phyloP scores from a whole-genome alignment of 352 stramenopile genomes.

The Pythium pectinolyticum region DNA sequence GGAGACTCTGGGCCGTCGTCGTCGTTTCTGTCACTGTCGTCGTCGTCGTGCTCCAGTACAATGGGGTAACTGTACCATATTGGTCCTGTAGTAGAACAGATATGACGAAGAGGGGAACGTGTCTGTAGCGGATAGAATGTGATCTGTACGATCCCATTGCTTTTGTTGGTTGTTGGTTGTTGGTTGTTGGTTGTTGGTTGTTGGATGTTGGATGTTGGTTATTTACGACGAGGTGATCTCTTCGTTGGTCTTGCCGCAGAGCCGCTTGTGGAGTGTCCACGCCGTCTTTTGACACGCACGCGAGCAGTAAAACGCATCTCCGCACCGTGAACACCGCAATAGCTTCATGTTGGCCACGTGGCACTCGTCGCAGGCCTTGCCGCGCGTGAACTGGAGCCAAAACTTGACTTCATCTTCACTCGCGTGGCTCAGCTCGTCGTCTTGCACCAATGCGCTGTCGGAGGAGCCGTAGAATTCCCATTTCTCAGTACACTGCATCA shows the following conservation, averaged over 20 bases:
- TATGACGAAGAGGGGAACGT: too few species aligned
- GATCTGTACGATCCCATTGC: too few species aligned
- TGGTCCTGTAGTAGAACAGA: too few species aligned
- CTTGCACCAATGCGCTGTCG: constrained; percentile 41
- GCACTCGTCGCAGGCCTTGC: constrained; percentile 71
- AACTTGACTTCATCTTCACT: constrained; percentile 62
- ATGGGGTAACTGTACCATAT: too few species aligned
- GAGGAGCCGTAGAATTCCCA: constrained; percentile 71
- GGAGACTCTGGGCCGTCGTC: too few species aligned
- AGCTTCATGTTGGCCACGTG: constrained; percentile 54
- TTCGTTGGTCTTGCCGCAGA: constrained; percentile 60
- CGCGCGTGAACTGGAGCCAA: constrained; percentile 60
- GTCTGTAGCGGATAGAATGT: too few species aligned
- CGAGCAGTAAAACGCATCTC: constrained; percentile 76
- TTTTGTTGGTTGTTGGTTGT: too few species aligned
- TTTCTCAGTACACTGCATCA: constrained; percentile 83
- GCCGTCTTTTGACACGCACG: constrained; percentile 76
- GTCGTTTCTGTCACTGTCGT: too few species aligned
- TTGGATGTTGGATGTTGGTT: too few species aligned
- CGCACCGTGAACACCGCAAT: constrained; percentile 60
- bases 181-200: too few species aligned
- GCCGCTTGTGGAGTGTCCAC: constrained; percentile 77
- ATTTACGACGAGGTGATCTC: too few species aligned
- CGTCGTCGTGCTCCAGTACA: too few species aligned
- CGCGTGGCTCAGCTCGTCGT: constrained; percentile 44